A percentile compares a stretch with the other conserved stretches of the same genome.
Conservation (phyloP, 768 basidiomycete genomes). For the Xerocomellus chrysenteron region DNA sequence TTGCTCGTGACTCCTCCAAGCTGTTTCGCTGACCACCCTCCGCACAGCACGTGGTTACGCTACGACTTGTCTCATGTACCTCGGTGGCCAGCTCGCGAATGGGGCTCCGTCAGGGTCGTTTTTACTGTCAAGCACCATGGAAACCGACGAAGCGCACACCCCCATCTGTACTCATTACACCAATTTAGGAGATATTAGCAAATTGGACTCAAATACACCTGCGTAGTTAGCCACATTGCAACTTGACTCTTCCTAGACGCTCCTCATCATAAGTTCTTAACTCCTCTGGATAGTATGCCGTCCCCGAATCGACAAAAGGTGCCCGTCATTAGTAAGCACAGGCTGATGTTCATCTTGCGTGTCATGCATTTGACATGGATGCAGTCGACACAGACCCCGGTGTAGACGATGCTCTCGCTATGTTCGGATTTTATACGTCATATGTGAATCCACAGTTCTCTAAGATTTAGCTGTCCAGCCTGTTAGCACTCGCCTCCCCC, state of each 20-base stretch:
- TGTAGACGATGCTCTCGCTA: conserved; percentile 77
- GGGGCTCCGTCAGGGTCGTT: not conserved
- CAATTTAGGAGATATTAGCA: no score
- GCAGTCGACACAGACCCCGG: conserved; percentile 86
- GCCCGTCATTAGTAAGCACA: conserved; percentile 65
- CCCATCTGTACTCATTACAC: no score
- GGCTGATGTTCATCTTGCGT: not conserved
- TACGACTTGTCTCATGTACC: not conserved
- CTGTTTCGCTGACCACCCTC: conserved; percentile 9
- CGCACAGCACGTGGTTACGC: not conserved
- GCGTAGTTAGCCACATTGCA: no score
- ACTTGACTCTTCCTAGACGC: not conserved
- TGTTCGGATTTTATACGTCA: conserved; percentile 45
- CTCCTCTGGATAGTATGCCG: conserved; percentile 13
- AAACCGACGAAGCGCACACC: not conserved
- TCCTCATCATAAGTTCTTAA: not conserved
- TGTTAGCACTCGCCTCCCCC: conserved; percentile 79
- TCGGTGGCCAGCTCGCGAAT: not conserved
- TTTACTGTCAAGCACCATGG: not conserved
- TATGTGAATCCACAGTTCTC: not conserved
- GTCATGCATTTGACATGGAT: conserved; percentile 2
- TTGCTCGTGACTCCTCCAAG: not conserved
- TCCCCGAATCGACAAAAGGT: conserved; percentile 29
- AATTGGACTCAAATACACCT: no score
- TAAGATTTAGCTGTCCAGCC: conserved; percentile 38